phyloP scores from a whole-genome alignment of 2,329 filamentous ascomycete species.

The Zymoseptoria pseudotritici region DNA sequence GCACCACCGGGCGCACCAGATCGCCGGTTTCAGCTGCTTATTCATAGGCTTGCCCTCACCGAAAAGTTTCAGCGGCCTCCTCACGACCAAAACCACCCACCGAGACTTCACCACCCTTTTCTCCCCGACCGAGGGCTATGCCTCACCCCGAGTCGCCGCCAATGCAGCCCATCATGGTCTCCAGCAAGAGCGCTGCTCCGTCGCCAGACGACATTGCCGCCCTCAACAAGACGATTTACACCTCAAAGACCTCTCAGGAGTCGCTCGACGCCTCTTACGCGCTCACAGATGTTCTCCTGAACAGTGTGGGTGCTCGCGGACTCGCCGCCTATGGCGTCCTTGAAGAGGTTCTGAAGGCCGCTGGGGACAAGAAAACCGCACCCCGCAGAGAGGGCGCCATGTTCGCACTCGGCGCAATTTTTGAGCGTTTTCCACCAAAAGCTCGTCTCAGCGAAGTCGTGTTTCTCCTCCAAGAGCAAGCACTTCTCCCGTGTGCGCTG shows the following conservation, averaged over 20 bases:
- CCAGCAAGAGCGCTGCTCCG: constrained; percentile 38
- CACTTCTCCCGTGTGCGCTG: constrained; percentile 63
- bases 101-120: constrained; percentile 1
- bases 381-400: constrained; percentile 81
- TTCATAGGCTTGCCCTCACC: neutral
- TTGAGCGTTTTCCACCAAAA: constrained; percentile 76
- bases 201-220: constrained; percentile 40
- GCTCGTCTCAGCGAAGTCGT: constrained; percentile 73
- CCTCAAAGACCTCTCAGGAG: constrained; percentile 46
- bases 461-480: constrained; percentile 74
- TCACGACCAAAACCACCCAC: neutral
- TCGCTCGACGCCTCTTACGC: constrained; percentile 58
- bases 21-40: neutral
- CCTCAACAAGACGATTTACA: constrained; percentile 39
- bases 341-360: constrained; percentile 64
- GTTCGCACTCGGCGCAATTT: constrained; percentile 87
- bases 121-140: constrained; percentile 26
- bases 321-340: constrained; percentile 56
- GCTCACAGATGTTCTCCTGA: constrained; percentile 56
- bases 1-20: neutral
- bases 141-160: constrained; percentile 46
- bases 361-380: constrained; percentile 87
- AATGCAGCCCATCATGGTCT: constrained; percentile 41
- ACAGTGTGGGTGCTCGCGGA: constrained; percentile 58
- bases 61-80: neutral